Base-by-base conservation (phyloP, 805 yeast genomes). In the Candida vaughaniae region DNA sequence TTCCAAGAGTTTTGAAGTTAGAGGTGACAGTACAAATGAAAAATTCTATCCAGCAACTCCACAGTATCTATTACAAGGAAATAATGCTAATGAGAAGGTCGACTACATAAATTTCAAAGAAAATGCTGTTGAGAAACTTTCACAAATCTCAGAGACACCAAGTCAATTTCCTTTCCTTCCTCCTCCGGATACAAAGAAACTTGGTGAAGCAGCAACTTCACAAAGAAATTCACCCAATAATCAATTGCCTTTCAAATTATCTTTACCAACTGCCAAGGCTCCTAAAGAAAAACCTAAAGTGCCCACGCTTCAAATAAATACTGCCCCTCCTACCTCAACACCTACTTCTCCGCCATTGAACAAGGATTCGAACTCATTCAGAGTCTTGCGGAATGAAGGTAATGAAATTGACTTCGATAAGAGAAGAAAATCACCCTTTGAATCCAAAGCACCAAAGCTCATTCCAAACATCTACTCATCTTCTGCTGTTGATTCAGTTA, bases 321-420 rank as follows among this genome's bases (percentile, higher is more conserved):
- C 49, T 1, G 34, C 34, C 4, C 31, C 37, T 25, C 26, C 28
- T 7, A 7, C 27, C 22, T 43, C 48, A 16, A 11, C 33, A 14
- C 20, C 31, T n/a, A 32, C 30, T 16, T n/a, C n/a, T n/a, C n/a
- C n/a, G n/a, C 9, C 6, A 7, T 6, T 10, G 9, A 20, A 20
- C 10, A 20, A 20, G 10, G 30, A 22, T 8, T 8, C 23, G 10
- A 25, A 19, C 15, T n/a, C 29, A 2, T 86, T 87, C 54, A 71
- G 82, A 41, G 81, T 87, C 1, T 72, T 87, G 6, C 62, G 90
- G 22, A 75, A 77, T 16, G 78, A 75, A n/a, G 77, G 74, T 10
- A 66, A 74, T 22, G 95, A 85, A 50, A 86, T 86, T 42, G 89
- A 89, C 56, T 87, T 87, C 53, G 93, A 87, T 49, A 78, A 83